Evolutionary conservation across 169 alveolate species (phyloP).

Genomic region (Theileria sp.): DNA sequence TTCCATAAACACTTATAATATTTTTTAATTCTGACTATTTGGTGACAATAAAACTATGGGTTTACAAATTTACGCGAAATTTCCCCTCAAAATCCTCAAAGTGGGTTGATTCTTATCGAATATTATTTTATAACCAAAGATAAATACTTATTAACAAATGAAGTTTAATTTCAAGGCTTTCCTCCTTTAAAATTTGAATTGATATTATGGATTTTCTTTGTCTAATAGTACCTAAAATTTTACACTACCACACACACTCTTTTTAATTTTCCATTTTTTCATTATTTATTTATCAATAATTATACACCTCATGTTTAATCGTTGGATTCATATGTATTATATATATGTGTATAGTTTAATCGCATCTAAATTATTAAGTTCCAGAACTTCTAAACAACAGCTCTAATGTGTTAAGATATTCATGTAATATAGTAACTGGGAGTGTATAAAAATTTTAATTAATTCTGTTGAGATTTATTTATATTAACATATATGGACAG

Average conservation of each 20-base stretch:
- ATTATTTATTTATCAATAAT: too few relatives aligned
- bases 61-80: background rate
- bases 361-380: too few relatives aligned
- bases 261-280: background rate
- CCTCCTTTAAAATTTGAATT: background rate
- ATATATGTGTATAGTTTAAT: background rate
- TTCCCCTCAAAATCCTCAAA: background rate
- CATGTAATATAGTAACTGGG: background rate
- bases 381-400: background rate
- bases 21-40: too few relatives aligned
- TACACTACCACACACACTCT: slow-evolving; percentile 2
- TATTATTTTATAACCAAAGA: too few relatives aligned
- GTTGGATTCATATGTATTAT: too few relatives aligned
- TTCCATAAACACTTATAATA: background rate
- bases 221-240: background rate
- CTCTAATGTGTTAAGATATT: background rate
- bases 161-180: background rate
- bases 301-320: background rate
- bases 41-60: background rate
- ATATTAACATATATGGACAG: background rate
- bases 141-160: background rate
- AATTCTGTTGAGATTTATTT: background rate
- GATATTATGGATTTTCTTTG: background rate
- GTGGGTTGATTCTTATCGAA: background rate
- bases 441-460: too few relatives aligned